These are phyloP conservation scores for Galeopsis tetrahit DNA, from an alignment of 257 asterid species.

Conservation along the genomic window DNA sequence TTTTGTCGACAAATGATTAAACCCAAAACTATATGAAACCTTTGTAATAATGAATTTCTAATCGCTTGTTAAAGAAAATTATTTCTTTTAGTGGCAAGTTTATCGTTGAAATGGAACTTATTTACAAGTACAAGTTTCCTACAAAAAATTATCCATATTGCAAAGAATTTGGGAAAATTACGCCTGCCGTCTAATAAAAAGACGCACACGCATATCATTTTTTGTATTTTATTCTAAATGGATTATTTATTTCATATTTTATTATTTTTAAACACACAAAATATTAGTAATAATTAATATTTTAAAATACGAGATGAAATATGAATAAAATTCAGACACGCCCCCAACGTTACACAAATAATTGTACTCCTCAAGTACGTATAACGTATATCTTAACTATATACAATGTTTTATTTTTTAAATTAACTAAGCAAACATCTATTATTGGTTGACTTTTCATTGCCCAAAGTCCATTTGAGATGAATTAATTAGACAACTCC, in stretches of 20 bases:
- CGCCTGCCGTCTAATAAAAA: neutral
- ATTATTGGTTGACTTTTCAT: neutral
- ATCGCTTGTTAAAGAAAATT: neutral
- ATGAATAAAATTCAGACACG: neutral
- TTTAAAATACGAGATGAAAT: neutral
- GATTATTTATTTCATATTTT: neutral
- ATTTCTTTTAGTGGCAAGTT: neutral
- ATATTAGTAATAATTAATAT: no score
- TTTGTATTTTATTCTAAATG: neutral
- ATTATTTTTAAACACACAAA: no score
- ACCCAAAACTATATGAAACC: neutral
- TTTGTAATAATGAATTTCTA: neutral
- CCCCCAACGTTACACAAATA: neutral
- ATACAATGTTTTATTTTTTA: neutral
- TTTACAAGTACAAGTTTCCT: neutral
- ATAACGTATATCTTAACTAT: neutral
- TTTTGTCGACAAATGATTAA: neutral
- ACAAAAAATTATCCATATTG: neutral
- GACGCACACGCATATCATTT: neutral
- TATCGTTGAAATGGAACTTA: neutral
- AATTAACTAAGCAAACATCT: neutral
- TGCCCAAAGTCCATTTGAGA: conserved; percentile 2
- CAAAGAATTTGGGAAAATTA: neutral
- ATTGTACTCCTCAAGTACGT: neutral
- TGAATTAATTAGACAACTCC: neutral